Evolutionary conservation across 768 basidiomycete genomes (phyloP), one percentile per base, ranked within the genome.

Genomic region (Tricholoma sp.): DNA sequence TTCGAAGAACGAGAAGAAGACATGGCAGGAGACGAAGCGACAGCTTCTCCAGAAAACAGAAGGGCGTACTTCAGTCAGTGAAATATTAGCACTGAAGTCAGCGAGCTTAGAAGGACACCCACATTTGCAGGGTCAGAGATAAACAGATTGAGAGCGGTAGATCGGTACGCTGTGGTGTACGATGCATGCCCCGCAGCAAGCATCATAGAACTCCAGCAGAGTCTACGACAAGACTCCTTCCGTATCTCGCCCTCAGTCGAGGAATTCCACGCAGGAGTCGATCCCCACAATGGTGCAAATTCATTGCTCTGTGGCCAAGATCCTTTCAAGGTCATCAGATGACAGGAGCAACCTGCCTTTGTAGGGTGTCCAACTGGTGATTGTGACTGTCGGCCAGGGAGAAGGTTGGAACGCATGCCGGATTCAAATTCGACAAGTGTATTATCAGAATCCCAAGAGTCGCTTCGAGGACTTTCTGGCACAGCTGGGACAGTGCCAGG

Each of bases 11-110:
- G 59, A 37, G 52, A 37, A 34, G 56, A 61, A 18, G 66, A 44
- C 17, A 69, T 55, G 18, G 63, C 41, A 10, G 72, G 73, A 9
- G 71, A 75, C 29, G 69, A 70, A 2, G 67, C 70, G 24, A 83
- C 69, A 11, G 80, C 76, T 69, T 90, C 88, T n/a, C 86, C 88
- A 6, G 87, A 84, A 66, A 91, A 90, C 18, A 91, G 70, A n/a
- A 90, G 67, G 1, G 82, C 80, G 66, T 84, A 87, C 88, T 91
- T 62, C 12, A 58, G 29, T 24, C 41, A 50, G 50, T 6, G 39
- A 41, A 44, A 32, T 52, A 49, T 63, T 24, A 62, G n/a, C 11
- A 11, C 20, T 11, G 4, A 41, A 20, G 17, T 60, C n/a, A 55
- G 28, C 44, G 45, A 44, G 15, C 18, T 45, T 50, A 47, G 18